phyloP scores from a whole-genome alignment of 306 rosid species.

The Cucumis melo region DNA sequence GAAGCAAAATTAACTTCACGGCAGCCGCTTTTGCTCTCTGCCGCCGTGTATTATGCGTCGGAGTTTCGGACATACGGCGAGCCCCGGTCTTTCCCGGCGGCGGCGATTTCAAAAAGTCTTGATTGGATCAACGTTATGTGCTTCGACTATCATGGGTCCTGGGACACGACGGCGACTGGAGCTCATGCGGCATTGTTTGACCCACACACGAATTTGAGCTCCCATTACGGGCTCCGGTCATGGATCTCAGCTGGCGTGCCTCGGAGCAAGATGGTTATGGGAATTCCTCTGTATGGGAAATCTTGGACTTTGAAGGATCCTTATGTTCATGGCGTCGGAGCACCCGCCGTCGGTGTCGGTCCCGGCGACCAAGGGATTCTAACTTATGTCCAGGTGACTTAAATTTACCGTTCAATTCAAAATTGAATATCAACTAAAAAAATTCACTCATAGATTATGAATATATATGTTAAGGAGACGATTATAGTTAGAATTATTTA shows the following conservation, averaged over 20 bases:
- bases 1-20: constrained; percentile 14
- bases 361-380: constrained; percentile 33
- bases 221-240: constrained; percentile 32
- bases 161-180: constrained; percentile 26
- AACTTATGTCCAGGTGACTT: neutral
- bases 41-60: constrained; percentile 52
- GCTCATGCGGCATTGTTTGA: constrained; percentile 29
- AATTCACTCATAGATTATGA: no score
- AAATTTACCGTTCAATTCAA: no score
- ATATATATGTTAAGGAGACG: no score
- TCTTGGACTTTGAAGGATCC: constrained; percentile 46
- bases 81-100: constrained; percentile 26
- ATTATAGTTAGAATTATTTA: no score
- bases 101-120: constrained; percentile 20
- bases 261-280: constrained; percentile 37
- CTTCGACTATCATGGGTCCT: constrained; percentile 42
- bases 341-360: constrained; percentile 30
- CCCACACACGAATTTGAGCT: constrained; percentile 27
- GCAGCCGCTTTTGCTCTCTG: constrained; percentile 41
- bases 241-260: constrained; percentile 45
- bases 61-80: constrained; percentile 8
- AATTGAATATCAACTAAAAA: no score
- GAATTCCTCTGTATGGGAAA: constrained; percentile 45
- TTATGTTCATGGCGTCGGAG: constrained; percentile 22
- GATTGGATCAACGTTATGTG: constrained; percentile 64